Evolutionary conservation across 306 rosid species (phyloP).

Genomic region (Sicyos edulis): DNA sequence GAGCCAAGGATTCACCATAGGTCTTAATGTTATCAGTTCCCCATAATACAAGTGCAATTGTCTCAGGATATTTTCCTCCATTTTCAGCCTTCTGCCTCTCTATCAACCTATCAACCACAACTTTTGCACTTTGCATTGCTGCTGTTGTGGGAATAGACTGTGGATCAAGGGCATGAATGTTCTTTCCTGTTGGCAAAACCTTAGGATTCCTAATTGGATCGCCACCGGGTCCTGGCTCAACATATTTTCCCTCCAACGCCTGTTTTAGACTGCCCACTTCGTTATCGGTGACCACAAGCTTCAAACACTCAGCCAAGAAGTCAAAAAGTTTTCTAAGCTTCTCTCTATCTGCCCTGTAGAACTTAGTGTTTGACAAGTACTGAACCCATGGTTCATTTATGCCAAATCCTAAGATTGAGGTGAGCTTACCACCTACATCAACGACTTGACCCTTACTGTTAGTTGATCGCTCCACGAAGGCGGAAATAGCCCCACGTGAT

Average conservation of each 20-base stretch:
- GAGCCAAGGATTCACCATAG: constrained; percentile 93
- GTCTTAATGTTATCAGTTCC: constrained; percentile 98
- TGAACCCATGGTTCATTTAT: constrained; percentile 91
- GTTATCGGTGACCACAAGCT: constrained; percentile 77
- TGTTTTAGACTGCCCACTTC: constrained; percentile 93
- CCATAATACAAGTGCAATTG: constrained; percentile 92
- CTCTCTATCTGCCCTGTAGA: constrained; percentile 81
- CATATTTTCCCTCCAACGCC: constrained; percentile 92
- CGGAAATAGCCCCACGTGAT: constrained; percentile 71
- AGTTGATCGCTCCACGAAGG: constrained; percentile 81
- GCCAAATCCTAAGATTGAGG: constrained; percentile 76
- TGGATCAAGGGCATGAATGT: constrained; percentile 92
- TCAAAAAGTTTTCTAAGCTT: constrained; percentile 62
- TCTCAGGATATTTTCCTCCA: constrained; percentile 76
- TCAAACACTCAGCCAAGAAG: constrained; percentile 81
- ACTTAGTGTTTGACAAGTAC: constrained; percentile 75
- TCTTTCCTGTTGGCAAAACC: constrained; percentile 92
- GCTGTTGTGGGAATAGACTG: constrained; percentile 88
- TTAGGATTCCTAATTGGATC: constrained; percentile 94
- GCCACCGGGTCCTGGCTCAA: constrained; percentile 98
- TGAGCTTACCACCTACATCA: constrained; percentile 60
- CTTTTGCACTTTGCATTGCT: constrained; percentile 77
- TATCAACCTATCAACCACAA: constrained; percentile 53
- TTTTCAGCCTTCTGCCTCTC: constrained; percentile 61
- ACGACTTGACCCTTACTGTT: constrained; percentile 90